Evolutionary conservation across 2,329 filamentous ascomycete genomes (phyloP).

Genomic region (Cytospora leucostoma): DNA sequence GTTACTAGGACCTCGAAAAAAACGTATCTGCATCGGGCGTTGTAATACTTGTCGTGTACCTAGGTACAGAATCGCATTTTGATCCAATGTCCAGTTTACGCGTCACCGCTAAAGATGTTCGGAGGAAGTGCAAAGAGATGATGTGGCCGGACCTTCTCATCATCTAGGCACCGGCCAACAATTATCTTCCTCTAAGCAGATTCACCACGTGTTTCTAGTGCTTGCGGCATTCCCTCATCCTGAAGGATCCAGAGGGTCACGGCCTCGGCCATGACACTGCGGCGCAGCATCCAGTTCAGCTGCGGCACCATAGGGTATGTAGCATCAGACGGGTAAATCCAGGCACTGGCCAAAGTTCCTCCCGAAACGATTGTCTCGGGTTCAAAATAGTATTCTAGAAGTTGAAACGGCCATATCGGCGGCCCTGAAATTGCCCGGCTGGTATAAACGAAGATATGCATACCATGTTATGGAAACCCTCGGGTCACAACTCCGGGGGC

Average conservation of each 20-base stretch:
- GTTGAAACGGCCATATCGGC: not conserved
- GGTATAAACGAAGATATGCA: not conserved
- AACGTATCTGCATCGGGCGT: no score
- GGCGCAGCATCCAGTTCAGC: not conserved
- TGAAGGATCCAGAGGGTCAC: not conserved
- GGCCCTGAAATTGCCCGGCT: not conserved
- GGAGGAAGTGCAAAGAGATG: no score
- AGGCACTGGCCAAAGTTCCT: not conserved
- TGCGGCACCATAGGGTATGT: no score
- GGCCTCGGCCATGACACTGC: not conserved
- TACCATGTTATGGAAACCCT: not conserved
- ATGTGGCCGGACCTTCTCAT: no score
- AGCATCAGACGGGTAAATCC: not conserved
- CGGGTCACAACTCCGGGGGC: not conserved
- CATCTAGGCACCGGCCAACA: no score
- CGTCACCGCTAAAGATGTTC: no score
- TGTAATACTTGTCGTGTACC: no score
- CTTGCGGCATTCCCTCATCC: not conserved
- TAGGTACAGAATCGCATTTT: no score
- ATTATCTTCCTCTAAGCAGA: not conserved
- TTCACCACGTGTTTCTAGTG: not conserved
- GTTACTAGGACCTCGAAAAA: no score
- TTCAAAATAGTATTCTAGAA: no score
- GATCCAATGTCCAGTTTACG: no score
- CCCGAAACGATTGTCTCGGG: not conserved